Conservation (phyloP, 441 rosid species). For the Brassica hybrid region DNA sequence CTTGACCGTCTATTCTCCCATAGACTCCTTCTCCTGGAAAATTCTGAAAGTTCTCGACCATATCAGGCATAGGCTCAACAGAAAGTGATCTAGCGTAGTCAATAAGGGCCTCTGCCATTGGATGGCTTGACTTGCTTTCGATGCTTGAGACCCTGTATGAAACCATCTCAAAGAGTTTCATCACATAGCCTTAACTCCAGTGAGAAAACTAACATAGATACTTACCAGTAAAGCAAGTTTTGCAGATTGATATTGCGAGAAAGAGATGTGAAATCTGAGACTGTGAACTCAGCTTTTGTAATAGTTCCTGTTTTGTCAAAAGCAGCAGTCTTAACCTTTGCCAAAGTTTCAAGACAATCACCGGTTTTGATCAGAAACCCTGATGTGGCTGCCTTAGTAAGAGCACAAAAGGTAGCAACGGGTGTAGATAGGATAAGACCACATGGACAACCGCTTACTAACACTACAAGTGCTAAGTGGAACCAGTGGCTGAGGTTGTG, state of each 20-base stretch:
- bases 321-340: constrained; percentile 65
- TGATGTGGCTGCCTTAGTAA: constrained; percentile 69
- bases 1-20: constrained; percentile 68
- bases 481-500: constrained; percentile 57
- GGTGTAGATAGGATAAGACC: constrained; percentile 87
- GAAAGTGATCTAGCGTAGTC: constrained; percentile 58
- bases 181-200: not conserved
- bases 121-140: constrained; percentile 88
- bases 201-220: not conserved
- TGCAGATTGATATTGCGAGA: constrained; percentile 40
- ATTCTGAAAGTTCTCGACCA: constrained; percentile 60
- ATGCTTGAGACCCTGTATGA: constrained; percentile 83
- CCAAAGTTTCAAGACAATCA: constrained; percentile 67
- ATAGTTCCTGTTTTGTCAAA: constrained; percentile 92
- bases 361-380: constrained; percentile 84
- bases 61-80: constrained; percentile 65
- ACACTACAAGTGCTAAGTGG: constrained; percentile 67
- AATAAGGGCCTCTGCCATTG: constrained; percentile 77
- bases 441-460: constrained; percentile 90
- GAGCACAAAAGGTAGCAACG: constrained; percentile 79
- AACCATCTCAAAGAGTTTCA: constrained; percentile 11
- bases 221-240: constrained; percentile 67
- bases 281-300: constrained; percentile 76
- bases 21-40: constrained; percentile 84
- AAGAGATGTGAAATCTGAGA: constrained; percentile 56